Evolutionary conservation across 2,329 filamentous ascomycete genomes (phyloP).

Genomic region (Stagonosporopsis chrysanthemi): DNA sequence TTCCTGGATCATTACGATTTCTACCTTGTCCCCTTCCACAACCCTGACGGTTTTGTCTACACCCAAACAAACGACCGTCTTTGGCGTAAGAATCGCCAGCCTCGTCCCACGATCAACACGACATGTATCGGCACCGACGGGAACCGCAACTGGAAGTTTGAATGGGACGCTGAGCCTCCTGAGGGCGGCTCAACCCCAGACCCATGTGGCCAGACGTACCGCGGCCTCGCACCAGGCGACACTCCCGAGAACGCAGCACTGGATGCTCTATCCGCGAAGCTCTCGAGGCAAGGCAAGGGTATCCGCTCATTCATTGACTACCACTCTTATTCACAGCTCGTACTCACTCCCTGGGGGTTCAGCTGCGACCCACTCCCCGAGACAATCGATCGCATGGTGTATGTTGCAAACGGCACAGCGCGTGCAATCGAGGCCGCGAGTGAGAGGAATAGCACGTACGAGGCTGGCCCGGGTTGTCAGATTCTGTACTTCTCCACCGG

Average conservation of each 20-base stretch:
- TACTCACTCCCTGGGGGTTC: constrained; percentile 65
- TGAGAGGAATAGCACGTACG: constrained; percentile 44
- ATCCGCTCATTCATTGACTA: constrained; percentile 70
- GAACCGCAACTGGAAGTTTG: constrained; percentile 47
- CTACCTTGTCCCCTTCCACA: constrained; percentile 44
- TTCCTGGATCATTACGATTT: constrained; percentile 43
- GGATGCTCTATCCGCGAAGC: constrained; percentile 52
- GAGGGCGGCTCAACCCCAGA: constrained; percentile 36
- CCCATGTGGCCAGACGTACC: constrained; percentile 46
- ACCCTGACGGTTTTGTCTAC: constrained; percentile 46
- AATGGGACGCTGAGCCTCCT: constrained; percentile 41
- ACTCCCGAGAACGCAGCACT: constrained; percentile 50
- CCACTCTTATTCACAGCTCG: constrained; percentile 68
- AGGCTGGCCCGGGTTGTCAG: constrained; percentile 59
- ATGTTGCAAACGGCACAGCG: constrained; percentile 35
- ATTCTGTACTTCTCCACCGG: constrained; percentile 66
- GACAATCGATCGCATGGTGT: constrained; percentile 57
- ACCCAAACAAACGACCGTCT: constrained; percentile 45
- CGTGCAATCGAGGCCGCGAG: constrained; percentile 59
- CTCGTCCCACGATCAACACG: constrained; percentile 35
- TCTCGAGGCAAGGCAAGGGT: constrained; percentile 52
- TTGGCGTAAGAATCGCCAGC: constrained; percentile 48
- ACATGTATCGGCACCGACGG: constrained; percentile 45
- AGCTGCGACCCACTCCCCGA: constrained; percentile 51
- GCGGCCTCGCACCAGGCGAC: constrained; percentile 39